Percentiles rank a stretch among this genome's conserved stretches.
Conservation (phyloP, 2,329 filamentous ascomycete genomes). For the Ophiostoma australiae region DNA sequence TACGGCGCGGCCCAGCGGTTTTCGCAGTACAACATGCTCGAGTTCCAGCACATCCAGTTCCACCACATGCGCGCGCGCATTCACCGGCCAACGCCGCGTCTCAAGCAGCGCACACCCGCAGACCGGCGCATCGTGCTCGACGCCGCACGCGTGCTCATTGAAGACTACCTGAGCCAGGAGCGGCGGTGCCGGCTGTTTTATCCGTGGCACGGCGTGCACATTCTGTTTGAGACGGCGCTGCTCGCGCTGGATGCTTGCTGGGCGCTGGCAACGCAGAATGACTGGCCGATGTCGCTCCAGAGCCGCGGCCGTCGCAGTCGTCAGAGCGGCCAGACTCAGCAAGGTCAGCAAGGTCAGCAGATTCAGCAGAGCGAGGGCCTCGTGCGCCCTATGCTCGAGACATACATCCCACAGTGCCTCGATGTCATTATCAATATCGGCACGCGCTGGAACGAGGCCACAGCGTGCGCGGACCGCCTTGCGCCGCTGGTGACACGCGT, state of each 20-base stretch:
- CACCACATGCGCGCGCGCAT: background rate
- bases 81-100: background rate
- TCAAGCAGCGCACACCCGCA: background rate
- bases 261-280: background rate
- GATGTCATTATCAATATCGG: background rate
- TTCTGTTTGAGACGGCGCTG: background rate
- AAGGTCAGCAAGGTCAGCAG: background rate
- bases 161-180: background rate
- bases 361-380: background rate
- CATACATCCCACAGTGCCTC: background rate
- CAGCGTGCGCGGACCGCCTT: background rate
- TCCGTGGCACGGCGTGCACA: background rate
- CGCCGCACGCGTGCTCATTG: background rate
- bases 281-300: background rate
- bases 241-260: background rate
- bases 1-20: background rate
- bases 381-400: background rate
- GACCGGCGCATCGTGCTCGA: background rate
- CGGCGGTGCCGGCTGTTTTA: background rate
- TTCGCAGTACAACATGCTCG: background rate
- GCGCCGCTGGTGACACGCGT: background rate
- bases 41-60: background rate
- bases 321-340: background rate
- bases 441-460: background rate
- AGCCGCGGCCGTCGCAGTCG: background rate